Base-by-base conservation (phyloP, 2,329 filamentous ascomycete genomes). In the Biscogniauxia sp. region DNA sequence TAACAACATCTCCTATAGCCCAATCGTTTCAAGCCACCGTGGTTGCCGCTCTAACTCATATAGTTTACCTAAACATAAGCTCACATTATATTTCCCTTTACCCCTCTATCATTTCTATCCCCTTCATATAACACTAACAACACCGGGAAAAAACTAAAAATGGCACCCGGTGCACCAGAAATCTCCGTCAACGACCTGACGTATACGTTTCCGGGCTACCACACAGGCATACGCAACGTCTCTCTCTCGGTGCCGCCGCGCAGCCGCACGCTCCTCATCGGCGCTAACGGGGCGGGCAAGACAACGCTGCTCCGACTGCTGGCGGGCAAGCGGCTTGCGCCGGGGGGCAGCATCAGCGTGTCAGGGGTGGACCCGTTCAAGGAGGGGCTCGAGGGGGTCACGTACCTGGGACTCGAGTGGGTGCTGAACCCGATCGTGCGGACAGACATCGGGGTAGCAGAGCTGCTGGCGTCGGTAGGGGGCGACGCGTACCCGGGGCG, bases 391-490 rank as follows among this genome's bases (percentile, higher is more conserved):
- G 91, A 97, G 77, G 95, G 95, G 64, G 94, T 99, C 32, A 98
- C 94, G 20, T 99, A 99, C 77, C 89, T 99, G 7, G 95, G 95
- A 0, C 86, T 97, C 0, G 95, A 99, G 81, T 99, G 95, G 95
- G 95, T 98, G 2, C 85, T 99, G 9, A 98, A 98, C 80, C 92
- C 91, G 54, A 96, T 98, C 70, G 95, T 98, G 54, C 90, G 94
- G 56, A 96, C 90, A 28, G 95, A 99, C 76, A 97, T 99, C 68
- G 92, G 92, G 61, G 94, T 99, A 3, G 85, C 84, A 3, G 93
- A 96, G 66, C 86, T 99, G 5, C 86, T 99, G 25, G 80, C 87
- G 54, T 92, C 88, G 2, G 91, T 99, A 0, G 95, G 95, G 62
- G 95, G 95, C 13, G 86, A 96, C 75, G 85, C 86, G 68, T 99